Base-by-base conservation (phyloP, 768 basidiomycete genomes). In the Exidia glandulosa region DNA sequence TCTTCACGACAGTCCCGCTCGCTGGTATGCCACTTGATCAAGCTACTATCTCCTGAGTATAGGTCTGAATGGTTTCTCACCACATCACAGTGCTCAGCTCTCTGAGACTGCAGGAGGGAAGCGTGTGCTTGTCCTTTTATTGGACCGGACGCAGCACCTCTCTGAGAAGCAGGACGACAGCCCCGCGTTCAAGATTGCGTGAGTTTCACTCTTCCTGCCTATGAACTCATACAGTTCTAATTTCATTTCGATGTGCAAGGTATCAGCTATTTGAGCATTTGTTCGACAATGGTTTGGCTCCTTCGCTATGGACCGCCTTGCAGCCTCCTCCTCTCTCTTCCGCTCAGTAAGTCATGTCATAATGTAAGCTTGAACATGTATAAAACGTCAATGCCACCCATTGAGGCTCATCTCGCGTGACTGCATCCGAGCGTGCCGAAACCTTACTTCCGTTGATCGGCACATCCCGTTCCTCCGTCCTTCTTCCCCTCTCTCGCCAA, bases 141-240 rank as follows among this genome's bases (percentile, higher is more conserved):
- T 94, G 14, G 88, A 90, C 67, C 77, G 77, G 57, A 83, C 94
- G 78, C 81, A 85, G n/a, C 72, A 72, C 55, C 75, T 87, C 34
- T 84, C 83, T 64, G 88, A 93, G 37, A 80, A 78, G 3, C 81
- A 84, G 57, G 84, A 88, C 56, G 76, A 78, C 10, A 82, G 75
- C 13, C 80, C 81, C 60, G 81, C 85, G 23, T 94, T 93, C 67
- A 84, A 90, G 62, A 76, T 90, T 50, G 88, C 86, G 90, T 90
- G 66, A 67, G 75, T 61, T 41, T 50, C 30, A n/a, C n/a, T n/a
- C n/a, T n/a, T n/a, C n/a, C n/a, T n/a, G n/a, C n/a, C n/a, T n/a
- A n/a, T n/a, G n/a, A n/a, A n/a, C n/a, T n/a, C n/a, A n/a, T n/a
- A n/a, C n/a, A n/a, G n/a, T n/a, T n/a, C n/a, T n/a, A n/a, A 63